These are phyloP conservation scores for Parietaria judaica DNA, from an alignment of 306 rosid genomes.

Conservation along the genomic window DNA sequence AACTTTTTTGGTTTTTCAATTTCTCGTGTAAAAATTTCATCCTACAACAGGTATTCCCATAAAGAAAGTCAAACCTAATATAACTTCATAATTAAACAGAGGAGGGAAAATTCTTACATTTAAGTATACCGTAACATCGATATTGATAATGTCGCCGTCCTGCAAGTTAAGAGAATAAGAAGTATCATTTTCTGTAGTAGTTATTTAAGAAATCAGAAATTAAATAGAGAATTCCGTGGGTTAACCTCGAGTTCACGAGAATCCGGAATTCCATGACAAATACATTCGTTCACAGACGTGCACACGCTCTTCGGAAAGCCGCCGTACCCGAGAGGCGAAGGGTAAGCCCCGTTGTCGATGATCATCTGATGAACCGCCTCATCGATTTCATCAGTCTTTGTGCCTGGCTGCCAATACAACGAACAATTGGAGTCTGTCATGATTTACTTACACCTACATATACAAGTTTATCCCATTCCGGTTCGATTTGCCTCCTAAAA, in stretches of 20 bases:
- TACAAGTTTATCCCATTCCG: no score
- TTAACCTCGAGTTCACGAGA: constrained; percentile 72
- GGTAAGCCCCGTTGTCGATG: constrained; percentile 87
- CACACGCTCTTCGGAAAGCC: constrained; percentile 97
- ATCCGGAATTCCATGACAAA: constrained; percentile 97
- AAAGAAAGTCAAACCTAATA: not conserved
- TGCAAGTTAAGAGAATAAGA: constrained; percentile 23
- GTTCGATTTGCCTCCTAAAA: no score
- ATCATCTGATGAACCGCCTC: constrained; percentile 93
- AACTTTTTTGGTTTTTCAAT: no score
- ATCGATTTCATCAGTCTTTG: constrained; percentile 85
- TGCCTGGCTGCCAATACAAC: constrained; percentile 79
- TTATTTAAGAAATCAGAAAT: not conserved
- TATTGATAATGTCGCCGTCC: constrained; percentile 95
- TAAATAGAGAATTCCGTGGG: constrained; percentile 14
- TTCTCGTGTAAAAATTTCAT: no score
- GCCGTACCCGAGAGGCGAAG: constrained; percentile 91
- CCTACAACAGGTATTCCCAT: no score
- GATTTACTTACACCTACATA: no score
- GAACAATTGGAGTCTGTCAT: no score
- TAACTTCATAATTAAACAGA: not conserved
- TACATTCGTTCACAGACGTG: constrained; percentile 95
- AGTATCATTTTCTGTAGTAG: no score
- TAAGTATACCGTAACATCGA: constrained; percentile 84
- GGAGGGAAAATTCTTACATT: constrained; percentile 48